Evolutionary conservation across 495 filamentous ascomycete genomes (phyloP).

Genomic region (Trichocladium uniseriatum): DNA sequence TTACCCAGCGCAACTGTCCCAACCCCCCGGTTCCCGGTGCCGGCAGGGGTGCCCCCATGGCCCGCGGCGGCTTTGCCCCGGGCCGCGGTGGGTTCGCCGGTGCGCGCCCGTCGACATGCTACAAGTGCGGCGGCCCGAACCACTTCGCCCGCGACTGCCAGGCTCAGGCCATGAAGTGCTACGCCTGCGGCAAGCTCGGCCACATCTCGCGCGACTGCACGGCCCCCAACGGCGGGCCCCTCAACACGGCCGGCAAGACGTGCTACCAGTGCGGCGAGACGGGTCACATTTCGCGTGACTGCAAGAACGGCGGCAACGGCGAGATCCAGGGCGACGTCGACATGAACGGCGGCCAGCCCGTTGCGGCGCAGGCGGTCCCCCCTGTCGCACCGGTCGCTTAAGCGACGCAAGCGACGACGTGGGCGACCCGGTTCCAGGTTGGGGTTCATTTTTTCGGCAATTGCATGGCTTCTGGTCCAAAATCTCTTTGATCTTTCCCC

Average conservation of each 20-base stretch:
- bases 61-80: slow-evolving; percentile 53
- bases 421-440: neutral
- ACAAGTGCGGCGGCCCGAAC: slow-evolving; percentile 98
- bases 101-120: slow-evolving; percentile 85
- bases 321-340: slow-evolving; percentile 32
- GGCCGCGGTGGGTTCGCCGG: slow-evolving; percentile 42
- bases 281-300: slow-evolving; percentile 94
- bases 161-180: slow-evolving; percentile 99
- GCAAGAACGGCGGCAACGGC: slow-evolving; percentile 45
- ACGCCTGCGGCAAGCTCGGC: slow-evolving; percentile 95
- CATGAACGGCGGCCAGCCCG: slow-evolving; percentile 13
- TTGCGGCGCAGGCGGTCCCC: slow-evolving; percentile 19
- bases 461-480: slow-evolving; percentile 7
- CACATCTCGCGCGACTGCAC: slow-evolving; percentile 98
- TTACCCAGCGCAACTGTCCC: slow-evolving; percentile 68
- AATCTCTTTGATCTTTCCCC: neutral
- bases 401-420: neutral
- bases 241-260: slow-evolving; percentile 93
- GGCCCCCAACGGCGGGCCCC: slow-evolving; percentile 88
- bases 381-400: slow-evolving; percentile 31
- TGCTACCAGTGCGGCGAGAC: slow-evolving; percentile 96
- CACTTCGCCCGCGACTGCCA: slow-evolving; percentile 99
- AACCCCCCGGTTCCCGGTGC: slow-evolving; percentile 50
- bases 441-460: slow-evolving; percentile 2
- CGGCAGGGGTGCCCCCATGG: slow-evolving; percentile 55